Evolutionary conservation across 2,329 filamentous ascomycete species (phyloP).

Genomic region (Lecanoromycetidae sp.): DNA sequence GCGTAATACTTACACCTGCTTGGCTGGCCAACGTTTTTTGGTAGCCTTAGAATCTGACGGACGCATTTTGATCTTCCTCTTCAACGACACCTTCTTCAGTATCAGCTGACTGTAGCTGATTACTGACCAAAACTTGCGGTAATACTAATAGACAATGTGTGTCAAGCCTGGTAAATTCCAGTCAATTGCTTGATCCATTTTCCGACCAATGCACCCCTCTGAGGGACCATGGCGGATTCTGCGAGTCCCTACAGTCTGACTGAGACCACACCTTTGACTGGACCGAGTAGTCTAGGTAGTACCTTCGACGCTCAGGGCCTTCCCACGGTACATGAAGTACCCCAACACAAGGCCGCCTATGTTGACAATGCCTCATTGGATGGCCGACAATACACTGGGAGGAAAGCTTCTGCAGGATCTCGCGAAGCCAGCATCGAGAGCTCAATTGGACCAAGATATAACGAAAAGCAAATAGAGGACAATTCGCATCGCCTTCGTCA

Average conservation of each 20-base stretch:
- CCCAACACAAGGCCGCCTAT: slow-evolving; percentile 4
- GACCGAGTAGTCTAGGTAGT: slow-evolving; percentile 10
- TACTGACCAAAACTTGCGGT: no score
- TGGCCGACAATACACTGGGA: not conserved
- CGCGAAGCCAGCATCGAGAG: slow-evolving; percentile 12
- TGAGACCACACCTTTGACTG: slow-evolving; percentile 11
- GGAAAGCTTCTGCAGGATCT: not conserved
- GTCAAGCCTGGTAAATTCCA: not conserved
- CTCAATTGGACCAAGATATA: slow-evolving; percentile 7
- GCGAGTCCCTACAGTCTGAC: slow-evolving; percentile 8
- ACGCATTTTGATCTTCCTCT: not conserved
- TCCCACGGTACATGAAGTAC: slow-evolving; percentile 13
- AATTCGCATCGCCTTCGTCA: slow-evolving; percentile 9
- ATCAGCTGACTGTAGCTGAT: not conserved
- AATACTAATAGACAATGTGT: slow-evolving; percentile 1
- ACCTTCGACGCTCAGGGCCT: slow-evolving; percentile 10
- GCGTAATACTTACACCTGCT: slow-evolving; percentile 5
- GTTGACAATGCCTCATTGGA: slow-evolving; percentile 1
- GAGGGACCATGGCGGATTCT: slow-evolving; percentile 3
- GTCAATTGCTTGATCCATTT: not conserved
- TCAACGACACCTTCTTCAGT: not conserved
- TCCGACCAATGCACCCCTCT: not conserved
- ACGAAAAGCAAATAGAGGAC: slow-evolving; percentile 7
- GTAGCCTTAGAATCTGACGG: slow-evolving; percentile 1
- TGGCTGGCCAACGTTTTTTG: slow-evolving; percentile 7